phyloP scores from a whole-genome alignment of 2,329 filamentous ascomycete genomes.

The Apiospora pterosperma region DNA sequence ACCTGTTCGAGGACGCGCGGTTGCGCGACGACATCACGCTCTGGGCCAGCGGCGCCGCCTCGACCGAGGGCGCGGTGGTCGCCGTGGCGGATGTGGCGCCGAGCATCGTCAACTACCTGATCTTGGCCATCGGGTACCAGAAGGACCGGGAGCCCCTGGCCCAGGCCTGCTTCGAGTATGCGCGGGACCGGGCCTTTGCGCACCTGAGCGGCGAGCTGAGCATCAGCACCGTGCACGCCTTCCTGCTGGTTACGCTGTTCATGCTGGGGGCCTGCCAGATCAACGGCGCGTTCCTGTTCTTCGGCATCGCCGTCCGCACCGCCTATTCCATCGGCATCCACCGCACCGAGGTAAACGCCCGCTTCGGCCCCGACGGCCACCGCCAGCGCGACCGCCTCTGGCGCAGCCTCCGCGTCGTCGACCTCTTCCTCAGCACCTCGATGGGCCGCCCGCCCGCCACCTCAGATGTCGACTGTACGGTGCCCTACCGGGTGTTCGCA shows the following conservation, averaged over 20 bases:
- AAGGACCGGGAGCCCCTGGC: constrained; percentile 37
- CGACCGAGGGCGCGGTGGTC: not conserved
- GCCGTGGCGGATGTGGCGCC: constrained; percentile 30
- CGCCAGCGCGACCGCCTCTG: constrained; percentile 45
- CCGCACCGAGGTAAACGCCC: constrained; percentile 49
- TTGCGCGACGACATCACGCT: constrained; percentile 36
- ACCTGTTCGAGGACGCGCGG: constrained; percentile 41
- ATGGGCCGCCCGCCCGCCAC: constrained; percentile 53
- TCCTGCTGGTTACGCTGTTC: constrained; percentile 48
- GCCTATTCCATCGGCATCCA: constrained; percentile 53
- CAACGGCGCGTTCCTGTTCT: constrained; percentile 52
- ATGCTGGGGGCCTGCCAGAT: constrained; percentile 54
- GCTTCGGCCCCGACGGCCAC: constrained; percentile 43
- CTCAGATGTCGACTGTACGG: constrained; percentile 52
- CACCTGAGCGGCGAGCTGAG: constrained; percentile 44
- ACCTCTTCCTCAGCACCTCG: constrained; percentile 49
- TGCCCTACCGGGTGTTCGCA: constrained; percentile 38
- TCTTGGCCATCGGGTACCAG: constrained; percentile 48
- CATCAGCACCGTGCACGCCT: constrained; percentile 47
- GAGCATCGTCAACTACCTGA: constrained; percentile 44
- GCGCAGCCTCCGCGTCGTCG: constrained; percentile 50
- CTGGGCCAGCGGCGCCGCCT: constrained; percentile 35
- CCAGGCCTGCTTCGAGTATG: constrained; percentile 47
- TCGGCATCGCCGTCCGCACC: constrained; percentile 50
- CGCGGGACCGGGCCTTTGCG: constrained; percentile 40